Percentiles rank a stretch among this genome's conserved stretches.
Evolutionary conservation across 805 yeast genomes (phyloP).

Genomic region (Lipomyces starkeyi): DNA sequence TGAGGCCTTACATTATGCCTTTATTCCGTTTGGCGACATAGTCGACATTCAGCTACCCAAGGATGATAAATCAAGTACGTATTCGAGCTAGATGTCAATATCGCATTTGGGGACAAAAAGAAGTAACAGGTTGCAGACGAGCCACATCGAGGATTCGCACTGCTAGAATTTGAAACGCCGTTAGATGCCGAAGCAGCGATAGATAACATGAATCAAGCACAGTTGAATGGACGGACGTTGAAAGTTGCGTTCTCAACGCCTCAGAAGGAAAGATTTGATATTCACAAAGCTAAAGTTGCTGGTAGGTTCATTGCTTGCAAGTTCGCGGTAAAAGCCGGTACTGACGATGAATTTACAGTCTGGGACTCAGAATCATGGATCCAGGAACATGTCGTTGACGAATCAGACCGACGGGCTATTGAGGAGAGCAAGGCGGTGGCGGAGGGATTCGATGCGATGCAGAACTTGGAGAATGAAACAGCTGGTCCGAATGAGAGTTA

Average conservation of each 20-base stretch:
- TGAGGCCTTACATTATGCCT: conserved; percentile 39
- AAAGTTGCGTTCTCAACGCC: conserved; percentile 39
- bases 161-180: conserved; percentile 42
- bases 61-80: conserved; percentile 32
- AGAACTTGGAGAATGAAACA: conserved; percentile 17
- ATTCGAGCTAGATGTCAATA: neutral
- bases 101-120: neutral
- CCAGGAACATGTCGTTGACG: conserved; percentile 31
- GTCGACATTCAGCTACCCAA: conserved; percentile 37
- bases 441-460: conserved; percentile 25
- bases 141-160: conserved; percentile 40
- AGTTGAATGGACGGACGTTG: conserved; percentile 40
- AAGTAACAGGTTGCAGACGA: conserved; percentile 19
- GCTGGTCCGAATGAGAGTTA: conserved; percentile 20
- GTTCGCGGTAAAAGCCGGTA: neutral
- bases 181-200: conserved; percentile 47
- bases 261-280: conserved; percentile 30
- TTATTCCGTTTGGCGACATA: conserved; percentile 46
- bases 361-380: conserved; percentile 36
- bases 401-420: conserved; percentile 22
- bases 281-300: conserved; percentile 26
- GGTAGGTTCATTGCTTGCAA: conserved; percentile 18
- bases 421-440: neutral
- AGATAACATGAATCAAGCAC: conserved; percentile 45
- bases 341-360: conserved; percentile 15